Evolutionary conservation across 2,329 filamentous ascomycete genomes (phyloP).

Genomic region (Neofusicoccum ribis): DNA sequence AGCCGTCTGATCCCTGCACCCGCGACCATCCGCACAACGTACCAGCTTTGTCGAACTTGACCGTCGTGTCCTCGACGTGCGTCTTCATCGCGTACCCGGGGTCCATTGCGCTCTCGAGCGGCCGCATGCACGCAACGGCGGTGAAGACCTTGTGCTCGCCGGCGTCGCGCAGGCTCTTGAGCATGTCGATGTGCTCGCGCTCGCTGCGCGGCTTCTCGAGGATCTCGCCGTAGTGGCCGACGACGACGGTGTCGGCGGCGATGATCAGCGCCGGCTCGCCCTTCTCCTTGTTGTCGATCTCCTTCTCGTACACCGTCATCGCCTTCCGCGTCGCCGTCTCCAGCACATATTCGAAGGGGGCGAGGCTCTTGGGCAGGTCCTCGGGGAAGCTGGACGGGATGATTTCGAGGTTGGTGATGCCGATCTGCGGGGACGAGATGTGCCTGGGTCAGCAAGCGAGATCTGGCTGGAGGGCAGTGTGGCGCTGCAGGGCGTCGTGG

Average conservation of each 20-base stretch:
- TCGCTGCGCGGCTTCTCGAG: slow-evolving; percentile 88
- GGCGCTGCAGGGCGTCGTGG: no score
- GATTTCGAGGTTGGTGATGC: slow-evolving; percentile 79
- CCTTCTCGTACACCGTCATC: slow-evolving; percentile 66
- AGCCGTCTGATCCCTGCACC: background rate
- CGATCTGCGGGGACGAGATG: slow-evolving; percentile 58
- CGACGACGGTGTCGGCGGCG: slow-evolving; percentile 87
- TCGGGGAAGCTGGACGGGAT: slow-evolving; percentile 81
- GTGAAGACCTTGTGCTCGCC: slow-evolving; percentile 81
- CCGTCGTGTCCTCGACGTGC: slow-evolving; percentile 85
- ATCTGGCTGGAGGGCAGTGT: background rate
- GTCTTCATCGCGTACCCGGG: slow-evolving; percentile 84
- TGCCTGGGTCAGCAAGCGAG: background rate
- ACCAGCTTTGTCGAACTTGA: slow-evolving; percentile 74
- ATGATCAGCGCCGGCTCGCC: slow-evolving; percentile 83
- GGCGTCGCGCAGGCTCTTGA: slow-evolving; percentile 77
- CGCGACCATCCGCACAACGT: slow-evolving; percentile 5
- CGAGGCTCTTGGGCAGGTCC: slow-evolving; percentile 76
- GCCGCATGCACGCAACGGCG: slow-evolving; percentile 78
- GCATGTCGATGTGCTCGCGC: slow-evolving; percentile 78
- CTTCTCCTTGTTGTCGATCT: slow-evolving; percentile 56
- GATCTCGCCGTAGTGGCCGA: slow-evolving; percentile 71
- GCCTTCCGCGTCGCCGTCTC: slow-evolving; percentile 84
- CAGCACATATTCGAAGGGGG: slow-evolving; percentile 87
- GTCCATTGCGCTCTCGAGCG: slow-evolving; percentile 73